These are phyloP conservation scores for Fusarium pseudoanthophilum DNA, from an alignment of 2,329 filamentous ascomycete species.

Conservation along the genomic window DNA sequence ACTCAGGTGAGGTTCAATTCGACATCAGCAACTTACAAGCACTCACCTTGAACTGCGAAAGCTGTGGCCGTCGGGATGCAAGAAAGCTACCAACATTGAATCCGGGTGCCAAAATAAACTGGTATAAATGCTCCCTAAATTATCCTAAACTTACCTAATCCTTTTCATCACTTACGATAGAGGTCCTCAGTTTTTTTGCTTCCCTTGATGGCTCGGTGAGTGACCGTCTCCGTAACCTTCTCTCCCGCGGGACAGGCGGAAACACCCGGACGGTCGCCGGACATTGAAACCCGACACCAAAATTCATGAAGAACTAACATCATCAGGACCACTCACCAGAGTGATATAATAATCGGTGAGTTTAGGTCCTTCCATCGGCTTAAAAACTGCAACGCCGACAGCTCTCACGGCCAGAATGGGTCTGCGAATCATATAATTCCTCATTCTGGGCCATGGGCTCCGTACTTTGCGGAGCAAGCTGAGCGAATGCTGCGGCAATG, in stretches of 20 bases:
- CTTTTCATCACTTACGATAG: rapidly evolving
- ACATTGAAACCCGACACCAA: slow-evolving; percentile 29
- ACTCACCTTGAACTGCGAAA: neutral
- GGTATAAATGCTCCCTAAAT: rapidly evolving
- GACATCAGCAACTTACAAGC: neutral
- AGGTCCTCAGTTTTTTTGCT: rapidly evolving
- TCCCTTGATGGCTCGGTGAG: neutral
- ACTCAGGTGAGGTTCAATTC: neutral
- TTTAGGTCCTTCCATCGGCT: neutral
- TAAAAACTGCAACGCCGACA: neutral
- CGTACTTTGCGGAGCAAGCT: slow-evolving; percentile 9
- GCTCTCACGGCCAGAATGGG: neutral
- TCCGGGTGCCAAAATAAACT: rapidly evolving
- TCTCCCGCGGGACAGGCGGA: neutral
- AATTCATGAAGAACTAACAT: neutral
- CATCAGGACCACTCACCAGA: too few relatives aligned
- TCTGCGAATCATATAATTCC: neutral
- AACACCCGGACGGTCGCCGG: slow-evolving; percentile 15
- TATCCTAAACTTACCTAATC: rapidly evolving
- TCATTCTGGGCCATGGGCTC: neutral
- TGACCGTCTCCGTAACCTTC: neutral
- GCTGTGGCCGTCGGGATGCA: neutral
- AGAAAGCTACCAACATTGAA: neutral
- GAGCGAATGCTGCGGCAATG: slow-evolving; percentile 15
- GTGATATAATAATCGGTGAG: neutral